Conservation (phyloP, 768 basidiomycete species). For the Podaxis rugospora region DNA sequence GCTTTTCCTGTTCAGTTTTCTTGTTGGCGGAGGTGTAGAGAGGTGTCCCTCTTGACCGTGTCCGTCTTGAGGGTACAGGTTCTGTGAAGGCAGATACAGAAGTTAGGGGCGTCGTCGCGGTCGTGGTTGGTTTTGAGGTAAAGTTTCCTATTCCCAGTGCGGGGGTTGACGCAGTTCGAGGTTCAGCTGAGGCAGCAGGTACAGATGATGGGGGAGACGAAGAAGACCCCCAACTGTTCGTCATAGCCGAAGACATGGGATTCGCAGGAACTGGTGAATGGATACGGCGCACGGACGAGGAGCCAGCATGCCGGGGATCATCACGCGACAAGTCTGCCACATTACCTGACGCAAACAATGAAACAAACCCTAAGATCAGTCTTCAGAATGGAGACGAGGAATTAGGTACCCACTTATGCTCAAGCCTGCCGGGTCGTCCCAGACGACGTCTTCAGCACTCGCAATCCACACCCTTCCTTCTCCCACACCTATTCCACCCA, state of each 20-base stretch:
- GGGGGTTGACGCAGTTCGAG: not conserved
- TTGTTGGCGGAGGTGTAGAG: not conserved
- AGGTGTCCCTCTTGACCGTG: not conserved
- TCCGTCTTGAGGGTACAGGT: not conserved
- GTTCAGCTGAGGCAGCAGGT: not conserved
- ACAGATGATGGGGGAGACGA: not conserved
- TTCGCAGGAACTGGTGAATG: not conserved
- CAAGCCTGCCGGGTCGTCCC: not conserved
- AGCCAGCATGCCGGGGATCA: not conserved
- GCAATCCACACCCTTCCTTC: slow-evolving; percentile 23
- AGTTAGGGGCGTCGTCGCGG: not conserved
- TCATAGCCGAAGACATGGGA: not conserved
- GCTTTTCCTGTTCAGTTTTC: not conserved
- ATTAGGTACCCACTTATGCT: not conserved
- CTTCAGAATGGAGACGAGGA: not conserved
- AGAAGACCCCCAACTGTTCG: not conserved
- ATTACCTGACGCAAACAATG: not conserved
- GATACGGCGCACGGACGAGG: not conserved
- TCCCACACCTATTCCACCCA: not conserved
- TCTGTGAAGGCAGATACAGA: not conserved
- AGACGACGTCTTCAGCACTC: slow-evolving; percentile 15
- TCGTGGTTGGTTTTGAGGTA: not conserved
- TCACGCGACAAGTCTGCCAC: not conserved
- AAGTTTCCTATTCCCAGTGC: not conserved
- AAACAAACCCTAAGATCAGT: not conserved